phyloP scores from a whole-genome alignment of 441 rosid genomes.

The Biscutella laevigata region DNA sequence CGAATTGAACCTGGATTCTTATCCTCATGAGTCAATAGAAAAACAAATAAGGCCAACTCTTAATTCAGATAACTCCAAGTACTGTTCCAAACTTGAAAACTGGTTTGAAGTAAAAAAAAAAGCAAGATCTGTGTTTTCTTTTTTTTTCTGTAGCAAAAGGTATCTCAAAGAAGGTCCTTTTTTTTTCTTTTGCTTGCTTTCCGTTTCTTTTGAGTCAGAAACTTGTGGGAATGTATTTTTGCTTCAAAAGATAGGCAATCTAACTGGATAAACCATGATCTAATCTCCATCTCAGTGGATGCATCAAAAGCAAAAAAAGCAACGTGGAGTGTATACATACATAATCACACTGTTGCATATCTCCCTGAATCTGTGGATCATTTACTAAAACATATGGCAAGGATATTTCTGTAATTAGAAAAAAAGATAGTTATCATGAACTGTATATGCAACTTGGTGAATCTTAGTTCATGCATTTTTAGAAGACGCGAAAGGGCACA shows the following conservation, averaged over 20 bases:
- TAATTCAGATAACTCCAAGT: background rate
- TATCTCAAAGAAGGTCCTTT: slow-evolving; percentile 8
- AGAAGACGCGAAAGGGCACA: slow-evolving; percentile 22
- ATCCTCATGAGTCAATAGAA: slow-evolving; percentile 6
- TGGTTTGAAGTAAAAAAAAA: slow-evolving; percentile 14
- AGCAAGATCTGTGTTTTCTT: slow-evolving; percentile 7
- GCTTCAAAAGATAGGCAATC: slow-evolving; percentile 19
- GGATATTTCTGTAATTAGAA: slow-evolving; percentile 18
- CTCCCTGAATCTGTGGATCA: slow-evolving; percentile 18
- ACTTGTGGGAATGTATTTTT: slow-evolving; percentile 30
- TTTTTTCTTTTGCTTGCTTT: slow-evolving; percentile 24
- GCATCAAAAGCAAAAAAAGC: slow-evolving; percentile 19
- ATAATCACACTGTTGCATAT: slow-evolving; percentile 10
- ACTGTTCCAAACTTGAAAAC: background rate
- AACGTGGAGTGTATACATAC: background rate
- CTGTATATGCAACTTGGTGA: slow-evolving; percentile 29
- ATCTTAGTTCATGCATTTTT: slow-evolving; percentile 18
- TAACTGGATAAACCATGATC: slow-evolving; percentile 37
- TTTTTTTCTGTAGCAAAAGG: slow-evolving; percentile 20
- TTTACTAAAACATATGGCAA: slow-evolving; percentile 14
- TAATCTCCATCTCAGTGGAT: slow-evolving; percentile 29
- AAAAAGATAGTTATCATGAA: slow-evolving; percentile 10
- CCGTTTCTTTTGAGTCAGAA: slow-evolving; percentile 29
- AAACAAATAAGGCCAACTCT: slow-evolving; percentile 2
- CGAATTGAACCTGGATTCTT: slow-evolving; percentile 6